These are phyloP conservation scores for Hypoxylon sp. DNA, from an alignment of 2,329 filamentous ascomycete genomes.

Conservation along the genomic window DNA sequence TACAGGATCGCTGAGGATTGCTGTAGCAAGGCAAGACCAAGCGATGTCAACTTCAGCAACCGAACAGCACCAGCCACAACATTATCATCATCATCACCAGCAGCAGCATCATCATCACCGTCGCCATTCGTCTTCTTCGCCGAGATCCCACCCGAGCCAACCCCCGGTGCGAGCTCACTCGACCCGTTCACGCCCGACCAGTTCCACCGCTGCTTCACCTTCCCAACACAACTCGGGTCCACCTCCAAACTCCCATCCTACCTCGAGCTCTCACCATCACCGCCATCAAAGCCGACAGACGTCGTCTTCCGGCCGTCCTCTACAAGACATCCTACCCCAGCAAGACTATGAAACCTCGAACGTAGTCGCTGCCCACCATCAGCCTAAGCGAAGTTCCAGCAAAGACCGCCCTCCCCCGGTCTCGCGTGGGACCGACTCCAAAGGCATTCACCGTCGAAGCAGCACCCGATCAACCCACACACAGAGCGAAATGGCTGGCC, in stretches of 20 bases:
- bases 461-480: conserved; percentile 62
- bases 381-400: conserved; percentile 74
- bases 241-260: conserved; percentile 46
- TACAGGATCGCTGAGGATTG: conserved; percentile 29
- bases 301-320: conserved; percentile 58
- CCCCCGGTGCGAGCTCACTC: conserved; percentile 54
- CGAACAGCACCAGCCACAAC: conserved; percentile 41
- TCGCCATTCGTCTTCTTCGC: conserved; percentile 50
- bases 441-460: conserved; percentile 61
- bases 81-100: conserved; percentile 38
- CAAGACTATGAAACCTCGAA: conserved; percentile 81
- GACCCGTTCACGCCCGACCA: conserved; percentile 54
- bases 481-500: conserved; percentile 62
- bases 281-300: conserved; percentile 56
- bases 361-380: conserved; percentile 65
- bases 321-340: conserved; percentile 63
- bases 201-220: conserved; percentile 45
- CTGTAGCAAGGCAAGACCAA: conserved; percentile 26
- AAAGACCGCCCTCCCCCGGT: conserved; percentile 67
- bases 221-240: conserved; percentile 40
- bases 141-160: conserved; percentile 45
- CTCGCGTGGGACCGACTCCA: conserved; percentile 68
- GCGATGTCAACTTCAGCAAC: conserved; percentile 45
- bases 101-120: conserved; percentile 50
- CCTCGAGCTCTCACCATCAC: conserved; percentile 51